A percentile compares a stretch with the other conserved stretches of the same genome.
Conservation (phyloP, 768 basidiomycete species). For the Boletus pseudopeckii region DNA sequence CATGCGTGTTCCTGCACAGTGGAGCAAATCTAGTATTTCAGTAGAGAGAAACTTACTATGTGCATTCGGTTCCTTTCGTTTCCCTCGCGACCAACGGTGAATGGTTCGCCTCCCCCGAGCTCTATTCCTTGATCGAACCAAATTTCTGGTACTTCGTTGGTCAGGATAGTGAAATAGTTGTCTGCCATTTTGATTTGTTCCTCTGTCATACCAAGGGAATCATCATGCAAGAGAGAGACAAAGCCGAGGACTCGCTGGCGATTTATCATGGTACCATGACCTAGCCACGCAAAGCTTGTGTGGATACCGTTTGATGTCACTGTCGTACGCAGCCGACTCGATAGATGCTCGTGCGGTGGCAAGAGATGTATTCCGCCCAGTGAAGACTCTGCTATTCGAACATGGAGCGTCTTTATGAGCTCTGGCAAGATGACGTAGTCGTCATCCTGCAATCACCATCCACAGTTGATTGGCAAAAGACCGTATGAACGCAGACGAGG, state of each 20-base stretch:
- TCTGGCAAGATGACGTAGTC: slow-evolving; percentile 62
- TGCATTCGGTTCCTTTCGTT: slow-evolving; percentile 54
- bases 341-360: slow-evolving; percentile 60
- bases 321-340: slow-evolving; percentile 47
- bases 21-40: not conserved
- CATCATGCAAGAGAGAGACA: slow-evolving; percentile 40
- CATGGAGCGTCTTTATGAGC: slow-evolving; percentile 48
- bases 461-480: slow-evolving; percentile 1
- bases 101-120: slow-evolving; percentile 57
- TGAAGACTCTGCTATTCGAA: slow-evolving; percentile 31
- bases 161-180: slow-evolving; percentile 62
- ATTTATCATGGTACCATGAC: slow-evolving; percentile 56
- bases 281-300: slow-evolving; percentile 64
- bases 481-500: not conserved
- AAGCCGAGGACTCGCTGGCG: slow-evolving; percentile 45
- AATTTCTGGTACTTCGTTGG: slow-evolving; percentile 52
- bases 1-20: slow-evolving; percentile 43
- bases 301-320: slow-evolving; percentile 38
- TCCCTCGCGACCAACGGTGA: slow-evolving; percentile 59
- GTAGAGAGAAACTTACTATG: slow-evolving; percentile 43
- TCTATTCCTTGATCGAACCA: slow-evolving; percentile 67
- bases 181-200: slow-evolving; percentile 65
- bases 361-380: slow-evolving; percentile 47
- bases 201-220: slow-evolving; percentile 39
- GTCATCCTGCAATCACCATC: slow-evolving; percentile 48